Base-by-base conservation (phyloP, 2,329 filamentous ascomycete genomes). In the Sclerotinia glacialis region DNA sequence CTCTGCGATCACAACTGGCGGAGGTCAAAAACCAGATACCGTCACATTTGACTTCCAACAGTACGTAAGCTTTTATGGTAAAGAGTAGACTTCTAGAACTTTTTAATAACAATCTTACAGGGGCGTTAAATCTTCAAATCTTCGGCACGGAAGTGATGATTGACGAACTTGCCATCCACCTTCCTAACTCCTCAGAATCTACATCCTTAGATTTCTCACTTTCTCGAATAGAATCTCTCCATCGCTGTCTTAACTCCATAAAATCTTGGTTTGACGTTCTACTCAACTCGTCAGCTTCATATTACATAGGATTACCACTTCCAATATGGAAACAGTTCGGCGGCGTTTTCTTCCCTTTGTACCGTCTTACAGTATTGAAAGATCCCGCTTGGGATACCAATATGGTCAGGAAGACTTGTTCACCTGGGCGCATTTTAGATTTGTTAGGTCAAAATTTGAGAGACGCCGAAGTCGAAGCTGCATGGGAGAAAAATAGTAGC, bases 261-360 rank as follows among this genome's bases (percentile, higher is more conserved):
- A 62, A 40, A 21, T 26, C 46, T n/a, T 62, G 59, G 59, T 53
- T 62, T 18, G 47, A 50, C 9, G 9, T 52, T 21, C 47, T 62
- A 11, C 59, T 62, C 47, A 52, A 37, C 34, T 53, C n/a, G 14
- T 28, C 59, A 37, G 47, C 46, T 14, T 62, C 59, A 26, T 2
- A 50, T 53, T 52, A 53, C 23, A 50, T 62, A 37, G 34, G 59
- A 9, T 53, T 62, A 9, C 34, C 59, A 14, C 59, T 62, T 42
- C 46, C 59, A 53, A 21, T 42, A 9, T 53, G 59, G 59, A 62
- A 62, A 42, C 46, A 50, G 42, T 62, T 62, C 23, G 59, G 59
- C 5, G 46, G 59, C 4, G 46, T 62, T 28, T 52, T 62, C 11
- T 42, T 62, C 5, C 46, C 46, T 21, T n/a, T 62, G 14, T 62